Conservation (phyloP, 805 yeast genomes). For the Yarrowia osloensis region DNA sequence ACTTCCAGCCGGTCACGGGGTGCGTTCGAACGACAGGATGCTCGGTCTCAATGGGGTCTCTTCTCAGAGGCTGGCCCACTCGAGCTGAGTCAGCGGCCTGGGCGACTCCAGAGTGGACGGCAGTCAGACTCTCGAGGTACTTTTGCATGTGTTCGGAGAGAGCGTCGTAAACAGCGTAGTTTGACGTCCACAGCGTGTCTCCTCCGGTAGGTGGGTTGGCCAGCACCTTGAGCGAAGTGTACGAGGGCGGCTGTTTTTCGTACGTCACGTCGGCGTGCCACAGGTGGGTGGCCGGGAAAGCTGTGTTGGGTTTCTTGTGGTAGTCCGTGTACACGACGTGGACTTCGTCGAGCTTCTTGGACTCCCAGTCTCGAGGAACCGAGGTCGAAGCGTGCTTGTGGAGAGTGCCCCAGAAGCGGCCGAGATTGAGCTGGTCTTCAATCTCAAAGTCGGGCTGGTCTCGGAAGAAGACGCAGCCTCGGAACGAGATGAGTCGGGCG, state of each 20-base stretch:
- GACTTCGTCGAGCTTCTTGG: constrained; percentile 53
- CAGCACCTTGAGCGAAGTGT: constrained; percentile 53
- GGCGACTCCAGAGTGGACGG: constrained; percentile 55
- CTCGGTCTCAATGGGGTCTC: constrained; percentile 45
- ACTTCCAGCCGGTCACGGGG: constrained; percentile 53
- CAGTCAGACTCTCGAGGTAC: constrained; percentile 56
- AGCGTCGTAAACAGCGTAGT: constrained; percentile 63
- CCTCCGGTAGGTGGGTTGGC: constrained; percentile 64
- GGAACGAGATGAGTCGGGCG: constrained; percentile 1
- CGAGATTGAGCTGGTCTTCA: constrained; percentile 12
- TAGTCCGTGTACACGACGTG: constrained; percentile 60
- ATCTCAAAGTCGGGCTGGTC: constrained; percentile 39
- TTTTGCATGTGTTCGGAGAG: constrained; percentile 61
- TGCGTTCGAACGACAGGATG: constrained; percentile 55
- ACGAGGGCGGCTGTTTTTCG: constrained; percentile 57
- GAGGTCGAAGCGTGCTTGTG: constrained; percentile 32
- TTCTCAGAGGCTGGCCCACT: constrained; percentile 48
- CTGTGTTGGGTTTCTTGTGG: constrained; percentile 22
- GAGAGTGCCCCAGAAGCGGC: constrained; percentile 27
- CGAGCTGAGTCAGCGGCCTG: constrained; percentile 28
- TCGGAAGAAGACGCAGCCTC: constrained; percentile 26
- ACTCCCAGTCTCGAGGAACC: constrained; percentile 7
- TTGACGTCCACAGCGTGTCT: constrained; percentile 64
- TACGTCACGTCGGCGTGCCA: constrained; percentile 60
- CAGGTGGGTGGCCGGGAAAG: constrained; percentile 20